A percentile compares a stretch with the other conserved stretches of the same genome.
These are phyloP conservation scores for Telfairia occidentalis DNA, from an alignment of 331 rosid genomes.

Conservation along the genomic window DNA sequence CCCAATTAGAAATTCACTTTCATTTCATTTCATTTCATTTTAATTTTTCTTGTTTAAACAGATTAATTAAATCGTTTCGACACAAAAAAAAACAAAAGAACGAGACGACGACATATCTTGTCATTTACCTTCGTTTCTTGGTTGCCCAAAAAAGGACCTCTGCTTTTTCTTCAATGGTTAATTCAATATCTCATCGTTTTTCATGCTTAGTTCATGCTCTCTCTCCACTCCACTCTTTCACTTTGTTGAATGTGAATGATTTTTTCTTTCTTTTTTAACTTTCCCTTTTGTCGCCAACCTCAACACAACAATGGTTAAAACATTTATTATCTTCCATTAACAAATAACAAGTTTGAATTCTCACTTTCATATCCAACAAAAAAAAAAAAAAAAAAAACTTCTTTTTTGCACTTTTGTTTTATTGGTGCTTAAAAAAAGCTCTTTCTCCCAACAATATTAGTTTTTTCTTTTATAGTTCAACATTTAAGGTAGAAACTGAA, in stretches of 20 bases:
- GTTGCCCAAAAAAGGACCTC: background rate
- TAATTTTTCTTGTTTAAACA: background rate
- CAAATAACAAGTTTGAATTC: too few relatives aligned
- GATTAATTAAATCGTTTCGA: too few relatives aligned
- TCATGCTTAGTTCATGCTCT: background rate
- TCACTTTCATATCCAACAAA: too few relatives aligned
- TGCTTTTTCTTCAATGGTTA: background rate
- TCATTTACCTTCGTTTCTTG: background rate
- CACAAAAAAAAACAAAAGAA: background rate
- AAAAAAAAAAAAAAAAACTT: too few relatives aligned
- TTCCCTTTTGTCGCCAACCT: background rate
- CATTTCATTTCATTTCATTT: background rate
- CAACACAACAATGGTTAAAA: too few relatives aligned
- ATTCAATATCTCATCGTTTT: background rate
- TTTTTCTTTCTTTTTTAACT: background rate
- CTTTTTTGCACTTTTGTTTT: background rate
- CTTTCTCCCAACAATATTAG: too few relatives aligned
- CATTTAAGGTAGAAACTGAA: too few relatives aligned
- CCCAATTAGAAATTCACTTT: background rate
- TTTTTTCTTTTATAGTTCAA: too few relatives aligned
- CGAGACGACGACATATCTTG: background rate
- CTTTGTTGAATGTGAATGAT: background rate
- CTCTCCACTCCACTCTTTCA: background rate
- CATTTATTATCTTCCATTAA: too few relatives aligned
- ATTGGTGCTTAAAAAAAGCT: background rate